Conservation (phyloP, 148 eudicot species). For the Cornus florida region DNA sequence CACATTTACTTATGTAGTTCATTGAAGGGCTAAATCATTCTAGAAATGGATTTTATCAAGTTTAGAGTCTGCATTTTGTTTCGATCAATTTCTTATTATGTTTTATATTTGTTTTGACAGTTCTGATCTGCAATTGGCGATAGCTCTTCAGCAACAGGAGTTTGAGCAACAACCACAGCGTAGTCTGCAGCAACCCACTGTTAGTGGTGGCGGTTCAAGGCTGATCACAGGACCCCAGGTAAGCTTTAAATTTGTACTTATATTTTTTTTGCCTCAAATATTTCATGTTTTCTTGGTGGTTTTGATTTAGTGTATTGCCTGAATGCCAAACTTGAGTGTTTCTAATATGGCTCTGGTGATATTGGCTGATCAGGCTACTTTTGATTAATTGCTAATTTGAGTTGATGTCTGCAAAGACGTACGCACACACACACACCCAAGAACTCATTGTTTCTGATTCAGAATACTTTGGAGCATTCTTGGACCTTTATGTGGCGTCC, state of each 20-base stretch:
- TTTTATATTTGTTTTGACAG: slow-evolving; percentile 35
- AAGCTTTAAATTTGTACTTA: slow-evolving; percentile 18
- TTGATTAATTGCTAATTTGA: neutral
- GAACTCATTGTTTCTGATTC: neutral
- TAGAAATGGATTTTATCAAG: no score
- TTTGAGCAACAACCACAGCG: slow-evolving; percentile 66
- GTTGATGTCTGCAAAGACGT: neutral
- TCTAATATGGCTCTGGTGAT: neutral
- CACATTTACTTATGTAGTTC: neutral
- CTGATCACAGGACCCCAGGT: slow-evolving; percentile 89
- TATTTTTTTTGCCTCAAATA: neutral
- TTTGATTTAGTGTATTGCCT: neutral
- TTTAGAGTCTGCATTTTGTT: no score
- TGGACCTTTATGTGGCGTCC: neutral
- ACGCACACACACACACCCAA: neutral
- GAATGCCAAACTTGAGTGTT: neutral
- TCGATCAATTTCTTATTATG: neutral
- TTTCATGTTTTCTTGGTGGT: neutral
- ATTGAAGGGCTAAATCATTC: neutral
- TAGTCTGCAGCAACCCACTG: slow-evolving; percentile 38
- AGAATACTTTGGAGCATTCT: neutral
- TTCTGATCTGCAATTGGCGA: slow-evolving; percentile 86
- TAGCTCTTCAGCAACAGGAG: slow-evolving; percentile 93
- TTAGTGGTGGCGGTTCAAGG: slow-evolving; percentile 41
- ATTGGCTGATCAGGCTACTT: neutral